These are phyloP conservation scores for Calocera cornea DNA, from an alignment of 768 basidiomycete species.

Conservation along the genomic window DNA sequence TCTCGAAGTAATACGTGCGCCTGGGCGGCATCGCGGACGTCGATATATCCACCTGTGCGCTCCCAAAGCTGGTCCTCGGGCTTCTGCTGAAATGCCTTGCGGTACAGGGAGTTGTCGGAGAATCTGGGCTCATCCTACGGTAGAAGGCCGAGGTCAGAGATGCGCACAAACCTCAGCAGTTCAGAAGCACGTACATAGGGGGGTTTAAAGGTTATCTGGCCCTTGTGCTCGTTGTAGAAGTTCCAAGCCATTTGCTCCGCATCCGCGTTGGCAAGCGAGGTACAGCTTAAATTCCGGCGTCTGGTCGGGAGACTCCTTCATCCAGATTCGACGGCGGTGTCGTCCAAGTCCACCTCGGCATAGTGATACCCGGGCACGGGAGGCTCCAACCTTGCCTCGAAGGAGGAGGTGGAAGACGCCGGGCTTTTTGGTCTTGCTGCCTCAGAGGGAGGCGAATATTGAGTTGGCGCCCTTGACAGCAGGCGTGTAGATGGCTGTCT, in stretches of 20 bases:
- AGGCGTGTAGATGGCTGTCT: slow-evolving; percentile 13
- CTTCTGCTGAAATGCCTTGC: too few relatives aligned
- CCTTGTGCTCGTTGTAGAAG: slow-evolving; percentile 17
- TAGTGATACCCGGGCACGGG: slow-evolving; percentile 8
- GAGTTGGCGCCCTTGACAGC: slow-evolving; percentile 12
- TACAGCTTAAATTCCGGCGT: slow-evolving; percentile 16
- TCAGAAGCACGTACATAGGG: slow-evolving; percentile 13
- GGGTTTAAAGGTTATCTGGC: slow-evolving; percentile 17
- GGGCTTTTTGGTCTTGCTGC: not conserved
- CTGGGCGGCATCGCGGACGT: slow-evolving; percentile 28
- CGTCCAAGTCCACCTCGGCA: slow-evolving; percentile 25
- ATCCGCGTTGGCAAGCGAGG: slow-evolving; percentile 21
- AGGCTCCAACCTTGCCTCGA: slow-evolving; percentile 16
- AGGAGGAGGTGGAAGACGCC: slow-evolving; percentile 25
- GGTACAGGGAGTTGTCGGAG: too few relatives aligned
- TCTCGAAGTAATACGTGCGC: slow-evolving; percentile 22
- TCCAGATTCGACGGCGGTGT: slow-evolving; percentile 15
- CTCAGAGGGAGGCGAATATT: not conserved
- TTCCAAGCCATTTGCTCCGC: slow-evolving; percentile 24
- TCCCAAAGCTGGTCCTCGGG: not conserved
- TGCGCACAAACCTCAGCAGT: too few relatives aligned
- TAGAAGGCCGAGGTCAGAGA: not conserved
- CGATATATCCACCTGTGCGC: slow-evolving; percentile 19
- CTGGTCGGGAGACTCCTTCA: slow-evolving; percentile 22
- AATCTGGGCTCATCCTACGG: slow-evolving; percentile 18